Conservation (phyloP, 306 rosid genomes). For the Medicago ruthenica region DNA sequence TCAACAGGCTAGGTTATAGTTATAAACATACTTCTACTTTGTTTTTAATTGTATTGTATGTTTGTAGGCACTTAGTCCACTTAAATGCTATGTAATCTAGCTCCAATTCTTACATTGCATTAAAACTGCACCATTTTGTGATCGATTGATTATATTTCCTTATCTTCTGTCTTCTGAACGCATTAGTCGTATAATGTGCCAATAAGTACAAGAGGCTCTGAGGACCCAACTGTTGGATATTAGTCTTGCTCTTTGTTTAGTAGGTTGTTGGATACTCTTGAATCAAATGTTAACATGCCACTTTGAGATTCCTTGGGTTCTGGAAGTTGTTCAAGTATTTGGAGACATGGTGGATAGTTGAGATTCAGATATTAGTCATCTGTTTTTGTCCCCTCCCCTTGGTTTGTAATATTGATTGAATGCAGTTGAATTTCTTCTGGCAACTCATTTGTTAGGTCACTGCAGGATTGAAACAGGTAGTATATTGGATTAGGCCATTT, state of each 20-base stretch:
- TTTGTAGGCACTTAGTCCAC: neutral
- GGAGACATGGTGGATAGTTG: neutral
- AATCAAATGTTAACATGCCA: slow-evolving; percentile 19
- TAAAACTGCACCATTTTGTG: neutral
- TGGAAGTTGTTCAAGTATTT: slow-evolving; percentile 25
- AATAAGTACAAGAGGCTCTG: slow-evolving; percentile 15
- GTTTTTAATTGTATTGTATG: too few species aligned
- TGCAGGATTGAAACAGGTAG: slow-evolving; percentile 30
- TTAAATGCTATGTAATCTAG: neutral
- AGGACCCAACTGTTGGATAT: slow-evolving; percentile 10
- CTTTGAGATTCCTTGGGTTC: slow-evolving; percentile 12
- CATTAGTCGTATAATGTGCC: neutral
- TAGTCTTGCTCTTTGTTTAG: slow-evolving; percentile 4
- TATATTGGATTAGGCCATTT: slow-evolving; percentile 21
- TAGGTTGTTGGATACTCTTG: slow-evolving; percentile 4
- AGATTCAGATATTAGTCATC: slow-evolving; percentile 1
- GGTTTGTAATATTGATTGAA: slow-evolving; percentile 3
- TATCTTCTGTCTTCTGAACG: neutral
- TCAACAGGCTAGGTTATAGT: neutral
- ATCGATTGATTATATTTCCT: neutral
- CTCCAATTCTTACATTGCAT: neutral
- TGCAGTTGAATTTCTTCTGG: slow-evolving; percentile 26
- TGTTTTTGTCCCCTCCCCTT: neutral
- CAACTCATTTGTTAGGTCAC: slow-evolving; percentile 1
- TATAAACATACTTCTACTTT: too few species aligned